phyloP scores from a whole-genome alignment of 139 green algal genomes.

The Medakamo hakoo region DNA sequence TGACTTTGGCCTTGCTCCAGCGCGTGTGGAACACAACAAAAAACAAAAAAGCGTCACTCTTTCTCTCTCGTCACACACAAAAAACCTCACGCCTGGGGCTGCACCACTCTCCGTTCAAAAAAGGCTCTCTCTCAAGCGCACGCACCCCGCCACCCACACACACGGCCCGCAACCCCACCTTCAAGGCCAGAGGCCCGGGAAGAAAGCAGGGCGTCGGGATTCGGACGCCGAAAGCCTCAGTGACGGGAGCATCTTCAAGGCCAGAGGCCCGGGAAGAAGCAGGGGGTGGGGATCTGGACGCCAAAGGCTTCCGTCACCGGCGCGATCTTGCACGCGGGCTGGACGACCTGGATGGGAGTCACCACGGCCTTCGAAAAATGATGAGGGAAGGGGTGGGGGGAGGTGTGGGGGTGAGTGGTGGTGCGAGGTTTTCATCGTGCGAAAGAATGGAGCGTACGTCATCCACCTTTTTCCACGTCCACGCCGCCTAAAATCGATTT shows the following conservation, averaged over 20 bases:
- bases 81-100: too few relatives aligned
- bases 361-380: conserved; percentile 25
- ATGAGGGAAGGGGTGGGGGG: neutral
- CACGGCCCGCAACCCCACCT: too few relatives aligned
- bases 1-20: too few relatives aligned
- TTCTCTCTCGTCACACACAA: too few relatives aligned
- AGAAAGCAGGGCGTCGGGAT: conserved; percentile 57
- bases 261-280: conserved; percentile 46
- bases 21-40: too few relatives aligned
- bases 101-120: too few relatives aligned
- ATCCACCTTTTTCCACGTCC: neutral
- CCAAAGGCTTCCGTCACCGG: conserved; percentile 26
- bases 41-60: too few relatives aligned
- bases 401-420: neutral
- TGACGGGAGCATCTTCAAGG: conserved; percentile 32
- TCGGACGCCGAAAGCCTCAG: conserved; percentile 32
- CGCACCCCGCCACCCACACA: too few relatives aligned
- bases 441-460: neutral
- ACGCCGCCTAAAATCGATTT: neutral
- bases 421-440: too few relatives aligned
- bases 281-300: conserved; percentile 49
- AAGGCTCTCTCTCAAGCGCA: too few relatives aligned
- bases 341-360: conserved; percentile 28
- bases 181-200: conserved; percentile 42
- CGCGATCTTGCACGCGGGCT: conserved; percentile 45